Evolutionary conservation across 1,284 basidiomycete species (phyloP), one percentile per base, ranked within the genome.

Genomic region (Tilletia setariae): DNA sequence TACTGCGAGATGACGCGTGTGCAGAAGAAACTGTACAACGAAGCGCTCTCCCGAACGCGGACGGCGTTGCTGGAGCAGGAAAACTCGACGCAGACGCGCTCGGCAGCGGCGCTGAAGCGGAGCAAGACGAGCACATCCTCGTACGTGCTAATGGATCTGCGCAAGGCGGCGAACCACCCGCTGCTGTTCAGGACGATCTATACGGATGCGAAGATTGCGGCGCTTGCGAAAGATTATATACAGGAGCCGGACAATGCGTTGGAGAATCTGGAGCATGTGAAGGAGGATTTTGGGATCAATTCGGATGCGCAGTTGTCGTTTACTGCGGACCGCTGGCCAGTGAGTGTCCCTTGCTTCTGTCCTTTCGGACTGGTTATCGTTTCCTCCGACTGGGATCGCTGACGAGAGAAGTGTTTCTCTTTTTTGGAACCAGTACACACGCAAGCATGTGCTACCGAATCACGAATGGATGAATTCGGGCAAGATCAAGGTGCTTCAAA

Each of bases 81-180:
- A 28, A 56, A 47, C 30, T 44, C 64, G 46, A 51, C 42, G n/a
- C n/a, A 63, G 63, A 44, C 56, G 62, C 46, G 72, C 19, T 23
- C 70, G 21, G 65, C 67, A 2, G 59, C 70, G 2, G 65, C 65
- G 23, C 4, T 40, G 6, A 68, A 69, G n/a, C 64, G 49, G 32
- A 77, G 71, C 43, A 42, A 30, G 15, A 63, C 67, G 53, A 30
- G 32, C 15, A 67, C 72, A 35, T 72, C 71, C 11, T 68, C 70
- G 30, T 93, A 97, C 82, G 93, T 98, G 56, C 86, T 98, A 61
- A 97, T 97, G 94, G 93, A 95, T 79, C 86, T 97, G 40, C 88
- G 93, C 51, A 98, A 99, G 84, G 95, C 95, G 1, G 91, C 95
- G 0, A 91, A 90, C 59, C 96, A 99, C 84, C 95, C 96, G 2